Percentiles rank a stretch among this genome's conserved stretches.
Evolutionary conservation across 331 rosid species (phyloP).

Genomic region (Acacia pycnantha): DNA sequence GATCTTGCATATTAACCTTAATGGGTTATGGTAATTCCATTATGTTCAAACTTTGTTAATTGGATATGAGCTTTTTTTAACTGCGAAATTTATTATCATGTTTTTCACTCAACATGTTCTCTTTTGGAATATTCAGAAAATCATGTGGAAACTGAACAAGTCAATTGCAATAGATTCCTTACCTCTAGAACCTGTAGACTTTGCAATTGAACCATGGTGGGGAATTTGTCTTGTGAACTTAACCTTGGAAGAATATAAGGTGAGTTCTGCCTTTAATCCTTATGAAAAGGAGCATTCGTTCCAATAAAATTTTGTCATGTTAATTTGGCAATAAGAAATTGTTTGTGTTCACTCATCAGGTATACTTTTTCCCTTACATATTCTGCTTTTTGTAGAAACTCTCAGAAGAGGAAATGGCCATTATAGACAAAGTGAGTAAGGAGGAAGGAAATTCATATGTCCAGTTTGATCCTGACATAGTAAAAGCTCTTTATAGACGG

Average conservation of each 20-base stretch:
- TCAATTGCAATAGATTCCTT: slow-evolving; percentile 92
- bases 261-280: not conserved
- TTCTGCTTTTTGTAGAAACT: slow-evolving; percentile 63
- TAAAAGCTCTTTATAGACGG: slow-evolving; percentile 64
- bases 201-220: slow-evolving; percentile 98
- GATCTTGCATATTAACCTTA: slow-evolving; percentile 2
- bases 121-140: slow-evolving; percentile 80
- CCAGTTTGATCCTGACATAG: slow-evolving; percentile 61
- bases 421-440: slow-evolving; percentile 82
- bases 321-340: slow-evolving; percentile 22
- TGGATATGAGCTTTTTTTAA: not conserved
- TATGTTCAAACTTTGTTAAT: slow-evolving; percentile 17
- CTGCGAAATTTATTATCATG: slow-evolving; percentile 9
- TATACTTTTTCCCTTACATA: slow-evolving; percentile 1
- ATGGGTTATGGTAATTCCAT: slow-evolving; percentile 7
- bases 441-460: slow-evolving; percentile 81
- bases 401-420: slow-evolving; percentile 79
- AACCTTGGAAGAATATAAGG: slow-evolving; percentile 31
- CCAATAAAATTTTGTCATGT: slow-evolving; percentile 3
- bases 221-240: slow-evolving; percentile 91
- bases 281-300: not conserved
- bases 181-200: slow-evolving; percentile 91
- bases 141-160: slow-evolving; percentile 99
- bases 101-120: slow-evolving; percentile 38
- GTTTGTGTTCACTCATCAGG: slow-evolving; percentile 14